Evolutionary conservation across 2,329 filamentous ascomycete genomes (phyloP), one percentile per base, ranked within the genome.

Genomic region (Arthroderma uncinatum): DNA sequence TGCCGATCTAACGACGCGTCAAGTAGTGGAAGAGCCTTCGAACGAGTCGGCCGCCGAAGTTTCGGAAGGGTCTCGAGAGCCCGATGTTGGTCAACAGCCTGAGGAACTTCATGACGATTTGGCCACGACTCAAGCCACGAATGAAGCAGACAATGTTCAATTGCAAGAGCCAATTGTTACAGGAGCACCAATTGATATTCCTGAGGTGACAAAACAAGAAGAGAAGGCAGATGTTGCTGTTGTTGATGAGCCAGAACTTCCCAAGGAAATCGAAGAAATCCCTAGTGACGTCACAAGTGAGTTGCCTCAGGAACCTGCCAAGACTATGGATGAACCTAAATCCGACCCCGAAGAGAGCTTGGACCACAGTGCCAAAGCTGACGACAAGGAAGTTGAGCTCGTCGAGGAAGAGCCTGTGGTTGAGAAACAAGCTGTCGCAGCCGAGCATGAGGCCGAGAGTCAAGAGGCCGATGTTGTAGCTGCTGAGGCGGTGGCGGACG

Each of bases 241-340:
- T 9, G 21, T 28, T 10, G 40, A 23, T n/a, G 40, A 14, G n/a
- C n/a, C 23, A 48, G 44, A 48, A 21, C 2, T 25, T 12, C 21
- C 44, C 4, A 25, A 25, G 44, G 44, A 39, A 12, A 5, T n/a
- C 14, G 36, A 39, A 5, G 36, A 48, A 1, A n/a, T 30, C 23
- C 21, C 19, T 12, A 21, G 36, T 53, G 50, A 53, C 30, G 50
- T 53, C 50, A 53, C n/a, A n/a, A n/a, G n/a, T n/a, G n/a, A n/a
- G n/a, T n/a, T n/a, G n/a, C n/a, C n/a, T n/a, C n/a, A n/a, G n/a
- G n/a, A n/a, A n/a, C n/a, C n/a, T n/a, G n/a, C 30, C 28, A n/a
- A 10, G 10, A 1, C 30, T 9, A 9, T 2, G 50, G 50, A 53
- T 19, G 50, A 53, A 53, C 28, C 28, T 36, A 53, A 53, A 53